Conservation (phyloP, 495 filamentous ascomycete species). For the Patellaria atrata region DNA sequence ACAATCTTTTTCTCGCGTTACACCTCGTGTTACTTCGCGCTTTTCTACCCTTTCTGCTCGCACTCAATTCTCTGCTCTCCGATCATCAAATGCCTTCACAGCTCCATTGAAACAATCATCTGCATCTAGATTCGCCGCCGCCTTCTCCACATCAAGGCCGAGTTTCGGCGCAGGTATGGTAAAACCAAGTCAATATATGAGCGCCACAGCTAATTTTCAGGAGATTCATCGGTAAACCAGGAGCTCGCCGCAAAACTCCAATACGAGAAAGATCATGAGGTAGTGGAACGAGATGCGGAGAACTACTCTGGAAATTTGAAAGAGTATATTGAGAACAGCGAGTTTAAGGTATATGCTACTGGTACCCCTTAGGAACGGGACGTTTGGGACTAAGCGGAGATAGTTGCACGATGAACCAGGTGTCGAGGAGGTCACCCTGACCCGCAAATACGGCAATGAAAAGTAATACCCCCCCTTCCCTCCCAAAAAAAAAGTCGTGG, state of each 20-base stretch:
- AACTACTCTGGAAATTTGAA: conserved; percentile 47
- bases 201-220: background rate
- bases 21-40: conserved; percentile 53
- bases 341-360: conserved; percentile 33
- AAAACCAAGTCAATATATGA: conserved; percentile 32
- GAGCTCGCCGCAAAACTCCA: conserved; percentile 64
- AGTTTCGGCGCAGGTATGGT: conserved; percentile 39
- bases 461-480: conserved; percentile 39
- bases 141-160: conserved; percentile 53
- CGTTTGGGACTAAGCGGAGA: conserved; percentile 1
- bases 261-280: conserved; percentile 58
- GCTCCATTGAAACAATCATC: conserved; percentile 37
- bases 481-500: conserved; percentile 5
- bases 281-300: conserved; percentile 39
- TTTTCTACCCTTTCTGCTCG: conserved; percentile 38
- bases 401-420: conserved; percentile 66
- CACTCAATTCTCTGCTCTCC: conserved; percentile 35
- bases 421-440: conserved; percentile 74
- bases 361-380: no score
- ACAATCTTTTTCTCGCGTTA: conserved; percentile 52
- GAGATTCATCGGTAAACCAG: conserved; percentile 37
- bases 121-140: conserved; percentile 40
- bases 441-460: conserved; percentile 74
- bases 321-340: conserved; percentile 57
- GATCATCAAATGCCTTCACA: conserved; percentile 32